Conservation (phyloP, 78 protist genomes). For the Paratrimastix pyriformis region DNA sequence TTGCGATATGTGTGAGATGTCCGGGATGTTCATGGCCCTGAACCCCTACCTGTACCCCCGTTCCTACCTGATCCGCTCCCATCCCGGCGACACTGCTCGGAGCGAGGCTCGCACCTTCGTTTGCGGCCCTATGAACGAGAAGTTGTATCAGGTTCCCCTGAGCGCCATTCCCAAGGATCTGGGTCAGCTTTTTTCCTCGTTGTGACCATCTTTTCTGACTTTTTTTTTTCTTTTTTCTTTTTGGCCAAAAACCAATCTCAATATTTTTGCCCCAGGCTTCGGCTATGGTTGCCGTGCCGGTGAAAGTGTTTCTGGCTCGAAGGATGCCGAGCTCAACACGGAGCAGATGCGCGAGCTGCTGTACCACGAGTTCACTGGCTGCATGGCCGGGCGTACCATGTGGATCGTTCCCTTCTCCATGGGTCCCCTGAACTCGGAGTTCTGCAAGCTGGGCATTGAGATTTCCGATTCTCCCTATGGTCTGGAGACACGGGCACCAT, state of each 20-base stretch:
- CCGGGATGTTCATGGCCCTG: background rate
- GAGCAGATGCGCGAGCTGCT: conserved; percentile 46
- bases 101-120: conserved; percentile 64
- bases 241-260: too few species aligned
- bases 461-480: background rate
- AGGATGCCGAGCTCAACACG: conserved; percentile 66
- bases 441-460: conserved; percentile 56
- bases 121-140: too few species aligned
- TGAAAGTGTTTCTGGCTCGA: conserved; percentile 71
- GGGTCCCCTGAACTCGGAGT: conserved; percentile 62
- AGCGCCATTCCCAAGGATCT: too few species aligned
- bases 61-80: conserved; percentile 62
- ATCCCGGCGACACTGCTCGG: conserved; percentile 54
- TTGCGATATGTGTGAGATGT: background rate
- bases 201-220: too few species aligned
- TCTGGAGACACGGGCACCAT: too few species aligned
- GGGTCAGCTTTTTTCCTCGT: too few species aligned
- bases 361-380: conserved; percentile 35
- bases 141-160: too few species aligned
- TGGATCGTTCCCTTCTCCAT: conserved; percentile 71
- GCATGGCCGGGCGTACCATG: conserved; percentile 75
- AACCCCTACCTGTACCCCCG: conserved; percentile 38
- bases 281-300: conserved; percentile 6
- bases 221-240: too few species aligned
- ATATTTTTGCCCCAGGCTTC: too few species aligned